A percentile compares a stretch with the other conserved stretches of the same genome.
Evolutionary conservation across 2,329 filamentous ascomycete species (phyloP).

Genomic region (Knufia fluminis): DNA sequence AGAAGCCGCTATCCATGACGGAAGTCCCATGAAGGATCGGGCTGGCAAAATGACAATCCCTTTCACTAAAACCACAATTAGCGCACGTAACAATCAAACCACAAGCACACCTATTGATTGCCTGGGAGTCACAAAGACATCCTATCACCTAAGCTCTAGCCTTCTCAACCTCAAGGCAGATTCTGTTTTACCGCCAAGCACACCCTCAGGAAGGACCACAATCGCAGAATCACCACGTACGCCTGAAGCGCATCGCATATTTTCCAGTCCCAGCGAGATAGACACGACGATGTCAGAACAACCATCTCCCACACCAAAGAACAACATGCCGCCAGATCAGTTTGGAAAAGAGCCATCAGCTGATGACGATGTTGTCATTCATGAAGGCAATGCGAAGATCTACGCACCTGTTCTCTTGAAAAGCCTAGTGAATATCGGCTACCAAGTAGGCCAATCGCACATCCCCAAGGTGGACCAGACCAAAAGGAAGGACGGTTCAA

Average conservation of each 20-base stretch:
- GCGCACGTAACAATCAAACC: neutral
- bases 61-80: neutral
- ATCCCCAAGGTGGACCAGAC: neutral
- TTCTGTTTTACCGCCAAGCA: neutral
- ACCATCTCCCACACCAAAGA: neutral
- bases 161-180: neutral
- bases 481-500: neutral
- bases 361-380: neutral
- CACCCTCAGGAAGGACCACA: neutral
- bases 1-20: neutral
- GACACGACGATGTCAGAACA: neutral
- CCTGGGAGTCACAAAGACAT: neutral
- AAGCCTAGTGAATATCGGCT: neutral
- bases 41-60: neutral
- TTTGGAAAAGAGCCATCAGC: neutral
- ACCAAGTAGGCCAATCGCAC: neutral
- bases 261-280: neutral
- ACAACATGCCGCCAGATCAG: neutral
- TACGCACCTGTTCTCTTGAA: neutral
- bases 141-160: neutral
- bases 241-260: neutral
- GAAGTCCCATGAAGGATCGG: neutral
- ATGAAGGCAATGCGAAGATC: neutral
- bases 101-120: neutral
- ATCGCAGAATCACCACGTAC: neutral